A percentile compares a stretch with the other conserved stretches of the same genome.
Evolutionary conservation across 2,329 filamentous ascomycete species (phyloP).

Genomic region (Stagonosporopsis vannaccii): DNA sequence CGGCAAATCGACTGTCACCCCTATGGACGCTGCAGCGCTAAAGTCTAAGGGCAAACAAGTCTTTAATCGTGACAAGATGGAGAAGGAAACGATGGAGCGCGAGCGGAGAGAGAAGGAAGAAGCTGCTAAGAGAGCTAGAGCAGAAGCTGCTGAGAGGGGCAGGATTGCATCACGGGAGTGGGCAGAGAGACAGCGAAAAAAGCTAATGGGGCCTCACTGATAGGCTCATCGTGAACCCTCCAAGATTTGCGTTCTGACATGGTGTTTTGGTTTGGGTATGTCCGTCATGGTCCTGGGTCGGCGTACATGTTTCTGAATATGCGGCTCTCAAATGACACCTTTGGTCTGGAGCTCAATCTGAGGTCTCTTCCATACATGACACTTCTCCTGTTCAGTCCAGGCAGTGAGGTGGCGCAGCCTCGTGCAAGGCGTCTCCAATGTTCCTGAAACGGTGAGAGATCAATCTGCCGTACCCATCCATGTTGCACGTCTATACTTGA

Average conservation of each 20-base stretch:
- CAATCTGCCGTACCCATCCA: too few relatives aligned
- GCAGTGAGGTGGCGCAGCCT: too few relatives aligned
- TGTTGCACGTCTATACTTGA: too few relatives aligned
- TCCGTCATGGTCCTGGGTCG: not conserved
- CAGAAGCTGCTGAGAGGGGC: slow-evolving; percentile 56
- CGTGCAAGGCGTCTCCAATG: too few relatives aligned
- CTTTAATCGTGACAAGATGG: slow-evolving; percentile 54
- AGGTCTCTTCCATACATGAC: too few relatives aligned
- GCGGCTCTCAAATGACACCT: not conserved
- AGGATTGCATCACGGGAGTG: slow-evolving; percentile 56
- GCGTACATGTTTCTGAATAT: not conserved
- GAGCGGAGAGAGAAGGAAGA: slow-evolving; percentile 57
- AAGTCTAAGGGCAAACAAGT: slow-evolving; percentile 55
- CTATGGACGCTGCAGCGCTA: slow-evolving; percentile 40
- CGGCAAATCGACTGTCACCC: slow-evolving; percentile 37
- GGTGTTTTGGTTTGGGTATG: slow-evolving; percentile 13
- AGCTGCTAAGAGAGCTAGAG: slow-evolving; percentile 55
- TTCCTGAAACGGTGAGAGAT: too few relatives aligned
- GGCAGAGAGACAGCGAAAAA: slow-evolving; percentile 58
- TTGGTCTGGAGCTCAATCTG: not conserved
- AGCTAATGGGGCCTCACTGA: slow-evolving; percentile 31
- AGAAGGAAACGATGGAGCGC: slow-evolving; percentile 51
- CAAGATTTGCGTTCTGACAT: not conserved
- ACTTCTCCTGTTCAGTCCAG: too few relatives aligned
- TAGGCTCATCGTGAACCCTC: not conserved